Evolutionary conservation across 495 filamentous ascomycete genomes (phyloP).

Genomic region (Penicillium mononematosum): DNA sequence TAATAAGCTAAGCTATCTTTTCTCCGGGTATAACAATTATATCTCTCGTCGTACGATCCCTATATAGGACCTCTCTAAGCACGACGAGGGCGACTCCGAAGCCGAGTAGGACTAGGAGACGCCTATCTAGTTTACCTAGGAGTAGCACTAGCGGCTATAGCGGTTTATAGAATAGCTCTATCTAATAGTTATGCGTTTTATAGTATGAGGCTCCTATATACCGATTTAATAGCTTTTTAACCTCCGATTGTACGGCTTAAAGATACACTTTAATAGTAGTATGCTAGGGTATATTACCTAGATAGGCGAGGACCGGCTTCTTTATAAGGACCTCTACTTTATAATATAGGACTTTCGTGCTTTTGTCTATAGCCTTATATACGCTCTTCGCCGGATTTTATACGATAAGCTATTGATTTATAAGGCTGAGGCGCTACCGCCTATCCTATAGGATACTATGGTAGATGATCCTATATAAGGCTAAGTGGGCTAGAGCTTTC

Average conservation of each 20-base stretch:
- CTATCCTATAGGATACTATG: constrained; percentile 10
- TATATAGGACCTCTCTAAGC: background rate
- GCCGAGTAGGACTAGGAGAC: too few species aligned
- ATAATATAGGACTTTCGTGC: constrained; percentile 15
- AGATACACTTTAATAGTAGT: constrained; percentile 33
- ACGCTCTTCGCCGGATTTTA: background rate
- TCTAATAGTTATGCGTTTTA: constrained; percentile 12
- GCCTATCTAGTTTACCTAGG: background rate
- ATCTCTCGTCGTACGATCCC: background rate
- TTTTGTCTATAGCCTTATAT: constrained; percentile 5
- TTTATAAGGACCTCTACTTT: constrained; percentile 14
- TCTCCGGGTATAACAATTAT: background rate
- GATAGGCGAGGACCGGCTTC: constrained; percentile 7
- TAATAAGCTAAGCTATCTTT: background rate
- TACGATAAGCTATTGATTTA: background rate
- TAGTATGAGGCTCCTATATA: constrained; percentile 10
- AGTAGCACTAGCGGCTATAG: background rate
- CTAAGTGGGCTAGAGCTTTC: constrained; percentile 19
- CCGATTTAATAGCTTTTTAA: constrained; percentile 22
- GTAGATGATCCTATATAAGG: constrained; percentile 9
- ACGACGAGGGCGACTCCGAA: background rate
- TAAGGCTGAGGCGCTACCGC: background rate
- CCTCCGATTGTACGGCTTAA: constrained; percentile 30
- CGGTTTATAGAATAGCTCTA: constrained; percentile 5
- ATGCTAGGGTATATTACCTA: constrained; percentile 7